Evolutionary conservation across 805 yeast genomes (phyloP).

Genomic region (Ogataea pini): DNA sequence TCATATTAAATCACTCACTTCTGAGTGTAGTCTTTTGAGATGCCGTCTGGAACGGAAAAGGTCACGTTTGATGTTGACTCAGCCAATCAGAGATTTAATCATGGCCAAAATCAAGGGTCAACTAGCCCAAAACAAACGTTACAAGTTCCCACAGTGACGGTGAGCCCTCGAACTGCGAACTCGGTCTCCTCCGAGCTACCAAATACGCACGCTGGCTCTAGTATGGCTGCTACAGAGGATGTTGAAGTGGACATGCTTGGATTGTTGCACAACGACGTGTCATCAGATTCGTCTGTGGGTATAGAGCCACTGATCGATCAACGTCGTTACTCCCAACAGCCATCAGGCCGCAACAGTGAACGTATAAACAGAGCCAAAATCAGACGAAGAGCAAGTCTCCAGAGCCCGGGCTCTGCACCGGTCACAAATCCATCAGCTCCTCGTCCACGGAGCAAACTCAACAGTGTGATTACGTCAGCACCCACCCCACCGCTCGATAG

Average conservation of each 20-base stretch:
- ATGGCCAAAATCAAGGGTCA: background rate
- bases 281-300: constrained; percentile 21
- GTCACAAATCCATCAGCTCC: background rate
- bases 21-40: background rate
- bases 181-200: background rate
- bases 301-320: constrained; percentile 30
- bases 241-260: constrained; percentile 34
- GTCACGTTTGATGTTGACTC: constrained; percentile 5
- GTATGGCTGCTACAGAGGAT: constrained; percentile 7
- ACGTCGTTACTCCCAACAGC: constrained; percentile 15
- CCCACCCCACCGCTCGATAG: background rate
- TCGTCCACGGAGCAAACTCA: constrained; percentile 8
- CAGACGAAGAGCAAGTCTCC: background rate
- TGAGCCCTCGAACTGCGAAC: background rate
- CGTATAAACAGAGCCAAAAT: background rate
- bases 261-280: constrained; percentile 28
- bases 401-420: constrained; percentile 7
- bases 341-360: background rate
- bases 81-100: background rate
- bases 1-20: background rate
- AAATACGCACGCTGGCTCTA: background rate
- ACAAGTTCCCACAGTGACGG: background rate
- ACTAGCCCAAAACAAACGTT: background rate
- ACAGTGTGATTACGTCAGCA: constrained; percentile 3
- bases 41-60: constrained; percentile 5